Evolutionary conservation across 768 basidiomycete species (phyloP), one percentile per base, ranked within the genome.

Genomic region (Lactarius sanguifluus): DNA sequence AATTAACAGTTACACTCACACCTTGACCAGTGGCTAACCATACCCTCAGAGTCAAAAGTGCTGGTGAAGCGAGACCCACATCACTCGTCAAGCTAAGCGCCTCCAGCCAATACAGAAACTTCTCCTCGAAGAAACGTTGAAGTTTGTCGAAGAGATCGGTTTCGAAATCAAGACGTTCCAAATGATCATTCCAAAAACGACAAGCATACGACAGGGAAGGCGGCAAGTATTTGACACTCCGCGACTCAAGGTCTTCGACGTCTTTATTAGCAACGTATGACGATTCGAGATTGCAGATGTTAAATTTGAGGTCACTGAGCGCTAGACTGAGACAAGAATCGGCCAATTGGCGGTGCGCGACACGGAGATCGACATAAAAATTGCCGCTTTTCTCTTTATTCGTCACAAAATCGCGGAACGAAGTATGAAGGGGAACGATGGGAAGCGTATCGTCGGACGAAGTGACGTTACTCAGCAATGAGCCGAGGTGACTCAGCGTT

Each of bases 391-490:
- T 36, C 28, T 30, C 20, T 12, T 59, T 23, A 16, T n/a, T 28
- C 2, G 36, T 40, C 15, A 59, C 32, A 38, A 59, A 59, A 38
- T 59, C 58, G 20, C 36, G 58, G 36, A 59, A 59, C 4, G 45
- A 47, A 0, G 45, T 47, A 47, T 47, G 45, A 47, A 47, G 45
- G n/a, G 60, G 60, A 32, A 45, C 28, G 13, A 61, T 50, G 3
- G 60, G 43, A 30, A 45, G 60, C n/a, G 45, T 25, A 6, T 45
- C 18, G n/a, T 47, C n/a, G 18, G 43, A 28, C 45, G 60, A 34
- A 32, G 60, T 47, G 28, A 50, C 60, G 15, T 61, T 61, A n/a
- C 45, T 61, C 16, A 61, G 32, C 9, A 61, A 34, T 3, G 60
- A 61, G 12, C 60, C 60, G 6, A 61, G 41, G 30, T 45, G 15